Conservation (phyloP, 441 rosid genomes). For the Arabidopsis lyrata region DNA sequence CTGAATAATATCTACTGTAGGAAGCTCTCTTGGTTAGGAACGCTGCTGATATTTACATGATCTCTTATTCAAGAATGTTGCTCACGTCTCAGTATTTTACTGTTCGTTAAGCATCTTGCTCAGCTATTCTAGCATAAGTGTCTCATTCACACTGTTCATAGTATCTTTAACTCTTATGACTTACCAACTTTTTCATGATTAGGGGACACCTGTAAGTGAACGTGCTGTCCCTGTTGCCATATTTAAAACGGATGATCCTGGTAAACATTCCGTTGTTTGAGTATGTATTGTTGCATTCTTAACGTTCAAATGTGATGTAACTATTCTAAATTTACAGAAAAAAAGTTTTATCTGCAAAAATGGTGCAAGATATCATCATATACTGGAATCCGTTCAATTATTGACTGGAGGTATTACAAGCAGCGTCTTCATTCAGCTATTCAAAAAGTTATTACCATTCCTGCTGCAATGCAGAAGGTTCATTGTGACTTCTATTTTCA, state of each 20-base stretch:
- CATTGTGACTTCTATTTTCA: constrained; percentile 16
- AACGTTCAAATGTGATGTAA: constrained; percentile 26
- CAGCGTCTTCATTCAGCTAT: constrained; percentile 91
- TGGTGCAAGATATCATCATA: constrained; percentile 92
- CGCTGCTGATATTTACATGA: constrained; percentile 12
- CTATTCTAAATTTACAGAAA: constrained; percentile 53
- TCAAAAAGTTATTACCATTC: constrained; percentile 93
- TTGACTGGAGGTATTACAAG: constrained; percentile 95
- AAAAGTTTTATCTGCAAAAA: constrained; percentile 74
- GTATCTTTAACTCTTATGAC: constrained; percentile 30
- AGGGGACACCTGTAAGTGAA: constrained; percentile 98
- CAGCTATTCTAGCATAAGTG: neutral
- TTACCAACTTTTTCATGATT: constrained; percentile 50
- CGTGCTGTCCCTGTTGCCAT: constrained; percentile 99
- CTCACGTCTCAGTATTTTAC: constrained; percentile 26
- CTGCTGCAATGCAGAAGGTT: constrained; percentile 99
- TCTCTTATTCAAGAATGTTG: constrained; percentile 20
- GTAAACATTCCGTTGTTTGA: constrained; percentile 45
- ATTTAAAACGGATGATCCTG: constrained; percentile 75
- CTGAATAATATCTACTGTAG: neutral
- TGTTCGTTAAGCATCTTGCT: constrained; percentile 7
- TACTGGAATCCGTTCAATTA: constrained; percentile 74
- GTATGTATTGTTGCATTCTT: constrained; percentile 38
- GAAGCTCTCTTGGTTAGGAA: constrained; percentile 33
- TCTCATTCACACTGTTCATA: constrained; percentile 26